Base-by-base conservation (phyloP, 768 basidiomycete species). In the Mycena vulgaris region DNA sequence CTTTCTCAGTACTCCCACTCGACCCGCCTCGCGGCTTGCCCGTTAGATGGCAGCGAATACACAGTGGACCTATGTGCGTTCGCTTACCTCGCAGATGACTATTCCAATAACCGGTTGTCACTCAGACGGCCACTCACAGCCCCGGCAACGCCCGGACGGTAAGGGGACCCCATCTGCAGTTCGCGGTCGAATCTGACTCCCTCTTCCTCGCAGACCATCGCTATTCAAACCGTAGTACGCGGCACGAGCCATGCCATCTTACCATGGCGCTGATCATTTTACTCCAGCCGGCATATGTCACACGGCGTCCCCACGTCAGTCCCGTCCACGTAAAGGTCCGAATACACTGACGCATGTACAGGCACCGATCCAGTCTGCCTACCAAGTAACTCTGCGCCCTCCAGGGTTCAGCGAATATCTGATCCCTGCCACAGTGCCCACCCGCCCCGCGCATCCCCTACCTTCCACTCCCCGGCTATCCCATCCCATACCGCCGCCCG, bases 401-500 rank as follows among this genome's bases (percentile, higher is more conserved):
- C 45, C 3, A 47, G n/a, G 5, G n/a, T 13, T 47, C 45, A 23
- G 45, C n/a, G 8, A n/a, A 42, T 42, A 16, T 42, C n/a, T 47
- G 5, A 47, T 47, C 5, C 23, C 5, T 23, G 5, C 45, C 45
- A n/a, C 40, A 63, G 67, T 63, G 25, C 17, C 67, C 67, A 23
- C 53, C 60, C 39, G 30, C 68, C 16, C 68, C 68, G 28, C 49
- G 31, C 19, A 63, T 69, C 21, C 40, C 55, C 0, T 57, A n/a
- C 31, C 14, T 58, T 23, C 8, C 47, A 1, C 68, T 69, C 13
- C 68, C 55, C 0, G 62, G 39, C 23, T 45, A 69, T 31, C 25
- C 40, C 3, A 4, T 2, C 39, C n/a, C 9, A 17, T 17, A 10
- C 13, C 35, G n/a, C 30, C 25, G n/a, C 30, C 25, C 45, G 0